A percentile compares a stretch with the other conserved stretches of the same genome.
phyloP scores from a whole-genome alignment of 169 alveolate genomes.

The Plasmodium blacklocki region DNA sequence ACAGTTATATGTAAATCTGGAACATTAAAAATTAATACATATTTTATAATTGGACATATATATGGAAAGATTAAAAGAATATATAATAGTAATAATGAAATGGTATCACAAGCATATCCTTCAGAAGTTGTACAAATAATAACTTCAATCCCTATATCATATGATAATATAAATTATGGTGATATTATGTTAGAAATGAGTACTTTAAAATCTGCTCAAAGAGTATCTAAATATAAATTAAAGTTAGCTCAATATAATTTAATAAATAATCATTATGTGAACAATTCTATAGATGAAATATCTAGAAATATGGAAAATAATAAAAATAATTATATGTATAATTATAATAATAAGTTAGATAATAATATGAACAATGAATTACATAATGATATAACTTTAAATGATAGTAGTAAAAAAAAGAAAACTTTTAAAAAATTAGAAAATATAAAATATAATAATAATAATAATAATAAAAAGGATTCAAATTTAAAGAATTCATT shows the following conservation, averaged over 20 bases:
- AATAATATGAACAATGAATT: no score
- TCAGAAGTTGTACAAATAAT: slow-evolving; percentile 81
- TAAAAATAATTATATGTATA: no score
- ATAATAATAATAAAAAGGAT: neutral
- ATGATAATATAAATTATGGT: slow-evolving; percentile 74
- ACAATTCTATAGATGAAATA: no score
- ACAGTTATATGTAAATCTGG: slow-evolving; percentile 83
- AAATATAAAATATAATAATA: neutral
- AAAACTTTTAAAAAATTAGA: neutral
- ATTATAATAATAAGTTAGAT: no score
- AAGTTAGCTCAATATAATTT: slow-evolving; percentile 82
- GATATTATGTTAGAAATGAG: slow-evolving; percentile 84
- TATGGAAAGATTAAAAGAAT: slow-evolving; percentile 76
- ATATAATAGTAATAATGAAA: slow-evolving; percentile 53
- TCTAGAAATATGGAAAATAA: no score
- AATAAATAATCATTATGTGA: slow-evolving; percentile 40
- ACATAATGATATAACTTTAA: neutral
- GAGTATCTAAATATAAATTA: slow-evolving; percentile 81
- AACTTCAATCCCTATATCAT: slow-evolving; percentile 55
- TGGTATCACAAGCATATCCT: slow-evolving; percentile 80
- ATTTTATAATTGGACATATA: slow-evolving; percentile 46
- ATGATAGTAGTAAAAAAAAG: neutral
- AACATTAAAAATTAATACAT: slow-evolving; percentile 65
- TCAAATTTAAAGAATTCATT: neutral
- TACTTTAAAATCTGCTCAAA: slow-evolving; percentile 78